Percentiles rank a stretch among this genome's conserved stretches.
Conservation (phyloP, 306 rosid genomes). For the Trifolium dubium region DNA sequence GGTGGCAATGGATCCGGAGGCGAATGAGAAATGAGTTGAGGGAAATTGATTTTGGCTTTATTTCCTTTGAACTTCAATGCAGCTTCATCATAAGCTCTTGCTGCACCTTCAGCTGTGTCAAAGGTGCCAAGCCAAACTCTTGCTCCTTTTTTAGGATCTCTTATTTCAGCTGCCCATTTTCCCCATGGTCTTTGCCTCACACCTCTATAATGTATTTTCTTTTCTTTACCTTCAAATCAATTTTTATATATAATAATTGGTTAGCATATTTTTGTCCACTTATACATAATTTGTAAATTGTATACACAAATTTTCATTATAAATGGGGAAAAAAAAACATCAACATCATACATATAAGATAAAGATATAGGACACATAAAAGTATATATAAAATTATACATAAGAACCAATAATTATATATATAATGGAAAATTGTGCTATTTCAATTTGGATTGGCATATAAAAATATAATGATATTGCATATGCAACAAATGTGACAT, state of each 20-base stretch:
- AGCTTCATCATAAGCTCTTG: slow-evolving; percentile 58
- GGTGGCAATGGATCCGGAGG: neutral
- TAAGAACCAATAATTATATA: neutral
- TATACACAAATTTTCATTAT: too few species aligned
- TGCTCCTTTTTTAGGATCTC: slow-evolving; percentile 60
- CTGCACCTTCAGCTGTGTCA: slow-evolving; percentile 65
- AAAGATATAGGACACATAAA: neutral
- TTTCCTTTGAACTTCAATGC: slow-evolving; percentile 55
- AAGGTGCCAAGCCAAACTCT: slow-evolving; percentile 68
- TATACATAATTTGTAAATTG: neutral
- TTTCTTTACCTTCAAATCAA: slow-evolving; percentile 23
- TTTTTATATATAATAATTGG: neutral
- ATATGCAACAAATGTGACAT: neutral
- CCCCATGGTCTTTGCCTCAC: slow-evolving; percentile 67
- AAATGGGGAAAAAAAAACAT: neutral
- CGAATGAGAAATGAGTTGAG: slow-evolving; percentile 35
- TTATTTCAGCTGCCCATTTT: slow-evolving; percentile 63
- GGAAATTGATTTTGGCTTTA: slow-evolving; percentile 61
- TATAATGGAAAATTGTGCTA: neutral
- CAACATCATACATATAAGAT: neutral
- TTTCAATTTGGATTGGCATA: slow-evolving; percentile 6
- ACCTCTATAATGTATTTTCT: slow-evolving; percentile 56
- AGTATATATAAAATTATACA: neutral
- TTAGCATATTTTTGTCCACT: neutral
- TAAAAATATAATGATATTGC: neutral